Evolutionary conservation across 2,329 filamentous ascomycete species (phyloP), one percentile per base, ranked within the genome.

Genomic region (Akanthomyces lecanii): DNA sequence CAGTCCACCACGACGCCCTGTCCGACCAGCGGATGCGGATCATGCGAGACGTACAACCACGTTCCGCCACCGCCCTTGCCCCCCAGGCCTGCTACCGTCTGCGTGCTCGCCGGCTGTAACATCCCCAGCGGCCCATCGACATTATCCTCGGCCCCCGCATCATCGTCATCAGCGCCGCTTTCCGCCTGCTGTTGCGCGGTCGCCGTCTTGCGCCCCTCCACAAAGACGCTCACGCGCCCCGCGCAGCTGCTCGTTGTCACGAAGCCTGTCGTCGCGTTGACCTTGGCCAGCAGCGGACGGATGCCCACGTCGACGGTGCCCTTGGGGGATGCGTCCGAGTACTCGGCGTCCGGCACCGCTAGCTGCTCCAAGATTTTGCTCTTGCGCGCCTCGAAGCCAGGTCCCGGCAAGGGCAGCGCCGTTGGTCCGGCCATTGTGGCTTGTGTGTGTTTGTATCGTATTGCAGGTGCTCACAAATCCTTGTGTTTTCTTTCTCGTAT

Each of bases 201-300:
- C 16, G 56, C 61, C 28, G 67, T 67, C 68, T 85, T 89, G 51
- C 78, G 79, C 0, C 93, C 93, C 77, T 97, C 94, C 0, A 96
- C 79, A 71, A 96, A 98, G 4, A 97, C 90, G 67, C 90, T 93
- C 53, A 96, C 85, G 59, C 94, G 82, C 0, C 94, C 94, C 2
- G 92, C 90, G 73, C 94, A 98, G 75, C 92, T 97, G 76, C 92
- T 97, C 3, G 93, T 97, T 1, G 94, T 97, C 40, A 96, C 92
- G 47, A 93, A 84, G 1, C 91, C 92, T 1, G 87, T 83, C 6
- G 89, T 72, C 1, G 70, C 73, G 75, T 98, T 98, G 73, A 98
- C 89, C 67, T 89, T 86, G 57, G 83, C 81, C 65, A 98, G 92
- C 61, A 97, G 79, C 25, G 87, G 82, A 53, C 88, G 84, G 67